These are phyloP conservation scores for Gaeumannomyces sp. DNA, from an alignment of 2,329 filamentous ascomycete species.

Conservation along the genomic window DNA sequence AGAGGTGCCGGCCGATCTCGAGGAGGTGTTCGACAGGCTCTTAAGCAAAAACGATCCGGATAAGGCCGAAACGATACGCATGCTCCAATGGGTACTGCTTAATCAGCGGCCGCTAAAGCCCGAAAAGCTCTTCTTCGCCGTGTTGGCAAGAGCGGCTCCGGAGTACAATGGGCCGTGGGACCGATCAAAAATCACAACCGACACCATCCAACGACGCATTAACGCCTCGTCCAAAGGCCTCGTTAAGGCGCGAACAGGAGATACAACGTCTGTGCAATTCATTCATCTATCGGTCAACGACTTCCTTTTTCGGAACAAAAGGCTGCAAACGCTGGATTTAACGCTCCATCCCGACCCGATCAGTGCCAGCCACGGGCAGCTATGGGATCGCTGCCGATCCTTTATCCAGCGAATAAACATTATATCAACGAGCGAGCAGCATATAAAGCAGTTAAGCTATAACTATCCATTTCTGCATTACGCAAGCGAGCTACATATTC, in stretches of 20 bases:
- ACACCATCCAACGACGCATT: slow-evolving; percentile 28
- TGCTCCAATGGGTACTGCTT: slow-evolving; percentile 48
- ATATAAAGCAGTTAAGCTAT: background rate
- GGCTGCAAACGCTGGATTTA: slow-evolving; percentile 27
- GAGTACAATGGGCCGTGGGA: slow-evolving; percentile 10
- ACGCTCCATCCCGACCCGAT: slow-evolving; percentile 21
- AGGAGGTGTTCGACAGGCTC: slow-evolving; percentile 45
- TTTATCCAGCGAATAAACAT: background rate
- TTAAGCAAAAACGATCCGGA: slow-evolving; percentile 38
- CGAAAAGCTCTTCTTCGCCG: slow-evolving; percentile 36
- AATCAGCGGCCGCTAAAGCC: slow-evolving; percentile 35
- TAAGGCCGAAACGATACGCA: slow-evolving; percentile 34
- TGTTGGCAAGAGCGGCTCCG: slow-evolving; percentile 24
- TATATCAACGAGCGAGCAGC: no score
- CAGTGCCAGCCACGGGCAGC: slow-evolving; percentile 31
- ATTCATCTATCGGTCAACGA: slow-evolving; percentile 47
- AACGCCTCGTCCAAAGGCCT: slow-evolving; percentile 43
- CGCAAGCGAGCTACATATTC: background rate
- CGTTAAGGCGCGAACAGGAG: slow-evolving; percentile 29
- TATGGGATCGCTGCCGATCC: slow-evolving; percentile 36
- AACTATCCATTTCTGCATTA: background rate
- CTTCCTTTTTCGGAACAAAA: slow-evolving; percentile 34
- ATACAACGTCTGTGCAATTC: slow-evolving; percentile 37
- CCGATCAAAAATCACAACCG: slow-evolving; percentile 14
- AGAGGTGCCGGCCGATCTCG: slow-evolving; percentile 32